Conservation (phyloP, 1,139 yeast genomes). For the Spencermartinsiella ligniputridi region DNA sequence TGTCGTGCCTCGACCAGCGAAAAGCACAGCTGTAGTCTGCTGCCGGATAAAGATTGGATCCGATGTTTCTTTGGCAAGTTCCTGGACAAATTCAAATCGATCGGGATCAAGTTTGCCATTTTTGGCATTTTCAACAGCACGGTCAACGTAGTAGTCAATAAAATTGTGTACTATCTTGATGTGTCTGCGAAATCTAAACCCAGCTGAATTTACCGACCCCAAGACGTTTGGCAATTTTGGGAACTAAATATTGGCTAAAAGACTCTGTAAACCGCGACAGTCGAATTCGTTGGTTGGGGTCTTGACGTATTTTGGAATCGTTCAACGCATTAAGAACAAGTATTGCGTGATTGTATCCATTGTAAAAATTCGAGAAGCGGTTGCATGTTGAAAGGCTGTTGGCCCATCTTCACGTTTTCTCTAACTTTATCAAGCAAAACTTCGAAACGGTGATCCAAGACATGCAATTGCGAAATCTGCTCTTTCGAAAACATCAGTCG, state of each 20-base stretch:
- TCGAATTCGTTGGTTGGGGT: not conserved
- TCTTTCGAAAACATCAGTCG: slow-evolving; percentile 57
- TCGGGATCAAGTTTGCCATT: slow-evolving; percentile 28
- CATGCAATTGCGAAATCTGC: slow-evolving; percentile 47
- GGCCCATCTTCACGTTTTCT: slow-evolving; percentile 4
- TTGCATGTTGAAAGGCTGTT: slow-evolving; percentile 42
- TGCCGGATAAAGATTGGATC: slow-evolving; percentile 47
- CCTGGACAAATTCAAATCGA: slow-evolving; percentile 44
- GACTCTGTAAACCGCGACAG: not conserved
- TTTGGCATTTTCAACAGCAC: slow-evolving; percentile 22
- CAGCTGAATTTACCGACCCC: slow-evolving; percentile 8
- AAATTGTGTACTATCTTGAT: slow-evolving; percentile 28
- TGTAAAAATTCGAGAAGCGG: slow-evolving; percentile 46
- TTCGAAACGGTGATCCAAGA: slow-evolving; percentile 37
- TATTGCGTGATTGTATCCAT: slow-evolving; percentile 58
- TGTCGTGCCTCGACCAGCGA: slow-evolving; percentile 58
- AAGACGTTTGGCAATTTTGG: slow-evolving; percentile 6
- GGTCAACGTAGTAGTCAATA: slow-evolving; percentile 32
- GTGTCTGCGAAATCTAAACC: slow-evolving; percentile 31
- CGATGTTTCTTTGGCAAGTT: slow-evolving; percentile 47
- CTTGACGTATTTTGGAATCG: not conserved
- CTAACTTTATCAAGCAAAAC: slow-evolving; percentile 11
- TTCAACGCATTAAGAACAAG: slow-evolving; percentile 33
- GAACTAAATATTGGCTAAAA: not conserved
- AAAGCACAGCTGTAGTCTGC: slow-evolving; percentile 47